Conservation (phyloP, 176 grass and related monocot genomes). For the sorghum (Sorghum bicolor) region DNA sequence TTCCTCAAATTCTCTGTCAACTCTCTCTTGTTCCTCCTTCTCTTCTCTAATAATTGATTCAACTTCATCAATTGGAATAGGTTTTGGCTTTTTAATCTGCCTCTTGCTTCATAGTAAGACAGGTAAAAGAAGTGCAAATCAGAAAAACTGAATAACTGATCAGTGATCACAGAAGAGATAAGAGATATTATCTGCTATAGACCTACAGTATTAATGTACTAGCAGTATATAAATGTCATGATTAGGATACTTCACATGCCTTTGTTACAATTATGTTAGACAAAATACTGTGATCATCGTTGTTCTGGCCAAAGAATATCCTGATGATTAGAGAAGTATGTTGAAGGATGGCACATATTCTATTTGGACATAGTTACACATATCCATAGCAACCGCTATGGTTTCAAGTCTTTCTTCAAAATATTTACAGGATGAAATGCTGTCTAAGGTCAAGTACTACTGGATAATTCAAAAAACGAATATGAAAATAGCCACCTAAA, state of each 20-base stretch:
- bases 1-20: slow-evolving; percentile 63
- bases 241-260: not conserved
- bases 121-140: slow-evolving; percentile 3
- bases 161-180: not conserved
- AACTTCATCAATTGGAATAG: slow-evolving; percentile 64
- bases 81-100: slow-evolving; percentile 90
- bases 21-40: slow-evolving; percentile 74
- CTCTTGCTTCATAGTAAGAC: slow-evolving; percentile 49
- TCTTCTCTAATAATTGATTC: slow-evolving; percentile 66
- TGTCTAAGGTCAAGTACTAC: not conserved
- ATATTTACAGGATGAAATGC: not conserved
- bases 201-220: not conserved
- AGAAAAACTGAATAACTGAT: not conserved
- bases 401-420: not conserved
- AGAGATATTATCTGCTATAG: not conserved
- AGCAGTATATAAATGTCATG: not conserved
- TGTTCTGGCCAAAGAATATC: not conserved
- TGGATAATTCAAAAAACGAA: not conserved
- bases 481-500: not conserved
- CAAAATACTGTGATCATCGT: not conserved
- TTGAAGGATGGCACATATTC: not conserved
- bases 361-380: slow-evolving; percentile 5
- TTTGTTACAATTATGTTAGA: not conserved
- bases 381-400: not conserved
- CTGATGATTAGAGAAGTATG: not conserved